Evolutionary conservation across 305 asterid genomes (phyloP), one percentile per base, ranked within the genome.

Genomic region (Salvia sclarea): DNA sequence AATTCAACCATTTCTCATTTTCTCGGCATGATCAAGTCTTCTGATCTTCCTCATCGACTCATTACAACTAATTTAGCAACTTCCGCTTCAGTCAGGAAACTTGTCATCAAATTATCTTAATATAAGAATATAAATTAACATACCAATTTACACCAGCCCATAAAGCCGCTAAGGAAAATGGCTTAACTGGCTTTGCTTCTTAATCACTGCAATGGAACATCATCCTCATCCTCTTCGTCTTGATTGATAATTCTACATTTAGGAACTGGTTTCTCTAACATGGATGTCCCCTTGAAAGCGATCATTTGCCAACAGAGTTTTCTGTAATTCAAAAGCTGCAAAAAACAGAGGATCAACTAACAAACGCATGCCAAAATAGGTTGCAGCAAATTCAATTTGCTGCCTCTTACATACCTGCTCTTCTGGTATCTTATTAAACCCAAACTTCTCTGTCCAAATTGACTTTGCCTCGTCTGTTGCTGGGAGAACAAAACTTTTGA

Each of bases 371-470:
- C 61, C 4, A 64, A 67, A 16, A 35, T 33, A 41, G 40, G 69
- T 38, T 20, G 24, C 24, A 16, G 0, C 22, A 12, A 16, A 37
- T 28, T 56, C 16, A 31, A 54, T 52, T 43, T 16, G 41, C 5
- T 28, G 44, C 38, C 7, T 38, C 33, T 58, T 18, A 69, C 54
- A 30, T 70, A 91, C 97, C 96, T 89, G 89, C 62, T 91, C 89
- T 25, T 74, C 77, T 12, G 92, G 80, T 6, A 91, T 82, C 81
- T 81, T 80, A 57, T 54, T 30, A 68, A 94, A 94, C 43, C 96
- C 95, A 84, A 94, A 94, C 81, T 88, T 91, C 35, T 91, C 76
- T 7, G 88, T 87, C 99, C 99, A 94, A 62, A 94, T 94, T 62
- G 96, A 82, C 71, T 82, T 86, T 31, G 95, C 96, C 73, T 85